Evolutionary conservation across 805 yeast genomes (phyloP).

Genomic region (Metschnikowia anglica): DNA sequence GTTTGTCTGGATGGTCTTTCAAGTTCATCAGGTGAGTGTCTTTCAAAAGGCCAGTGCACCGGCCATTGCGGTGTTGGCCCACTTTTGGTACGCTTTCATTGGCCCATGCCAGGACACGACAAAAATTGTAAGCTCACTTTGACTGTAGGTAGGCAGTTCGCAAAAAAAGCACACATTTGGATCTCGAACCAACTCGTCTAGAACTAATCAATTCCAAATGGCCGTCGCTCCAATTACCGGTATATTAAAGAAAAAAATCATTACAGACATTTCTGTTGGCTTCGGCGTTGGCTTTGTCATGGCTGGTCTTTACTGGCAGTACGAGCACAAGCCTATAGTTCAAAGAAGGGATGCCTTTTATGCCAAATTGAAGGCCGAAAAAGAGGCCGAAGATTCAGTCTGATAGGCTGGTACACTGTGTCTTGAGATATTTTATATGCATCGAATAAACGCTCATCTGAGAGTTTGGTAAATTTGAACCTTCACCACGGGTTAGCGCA

Average conservation of each 20-base stretch:
- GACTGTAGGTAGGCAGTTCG: constrained; percentile 11
- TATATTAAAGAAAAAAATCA: constrained; percentile 73
- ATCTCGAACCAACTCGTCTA: constrained; percentile 14
- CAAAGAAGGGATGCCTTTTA: constrained; percentile 83
- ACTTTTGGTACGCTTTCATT: constrained; percentile 15
- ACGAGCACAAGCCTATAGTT: constrained; percentile 74
- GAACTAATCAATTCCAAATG: constrained; percentile 35
- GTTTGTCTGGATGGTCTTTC: not conserved
- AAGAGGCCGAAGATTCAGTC: constrained; percentile 54
- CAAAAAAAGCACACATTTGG: constrained; percentile 1
- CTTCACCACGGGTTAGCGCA: not conserved
- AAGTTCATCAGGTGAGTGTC: not conserved
- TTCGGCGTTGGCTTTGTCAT: constrained; percentile 55
- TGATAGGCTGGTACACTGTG: constrained; percentile 2
- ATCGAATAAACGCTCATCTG: constrained; percentile 4
- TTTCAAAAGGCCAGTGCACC: constrained; percentile 8
- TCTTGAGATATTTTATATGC: constrained; percentile 2
- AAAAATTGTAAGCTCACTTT: constrained; percentile 7
- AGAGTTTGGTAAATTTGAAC: not conserved
- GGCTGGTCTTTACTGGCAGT: constrained; percentile 79
- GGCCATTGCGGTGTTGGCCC: not conserved
- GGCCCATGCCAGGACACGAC: constrained; percentile 13
- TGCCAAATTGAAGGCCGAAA: constrained; percentile 71
- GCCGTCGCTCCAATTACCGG: constrained; percentile 88
- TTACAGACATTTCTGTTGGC: constrained; percentile 75